Evolutionary conservation across 108 stramenopile species (phyloP).

Genomic region (Stephanodiscus triporus): DNA sequence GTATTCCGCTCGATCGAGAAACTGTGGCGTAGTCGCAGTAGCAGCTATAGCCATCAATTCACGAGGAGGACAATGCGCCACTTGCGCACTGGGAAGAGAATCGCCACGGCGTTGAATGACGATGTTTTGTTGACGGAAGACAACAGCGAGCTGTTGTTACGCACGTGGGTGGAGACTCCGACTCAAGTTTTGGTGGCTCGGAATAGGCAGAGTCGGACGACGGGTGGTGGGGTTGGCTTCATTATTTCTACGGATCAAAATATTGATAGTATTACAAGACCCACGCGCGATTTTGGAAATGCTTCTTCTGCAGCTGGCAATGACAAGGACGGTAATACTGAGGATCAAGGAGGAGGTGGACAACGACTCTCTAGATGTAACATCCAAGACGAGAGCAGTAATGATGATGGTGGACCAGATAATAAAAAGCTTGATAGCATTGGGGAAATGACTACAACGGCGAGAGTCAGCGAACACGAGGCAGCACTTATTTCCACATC

Average conservation of each 20-base stretch:
- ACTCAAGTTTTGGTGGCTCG: constrained; percentile 19
- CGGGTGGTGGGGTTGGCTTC: neutral
- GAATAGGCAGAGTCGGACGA: neutral
- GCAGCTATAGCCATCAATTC: constrained; percentile 9
- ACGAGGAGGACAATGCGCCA: constrained; percentile 33
- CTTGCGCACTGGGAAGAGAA: constrained; percentile 24
- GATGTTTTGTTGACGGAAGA: constrained; percentile 24
- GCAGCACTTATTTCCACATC: neutral
- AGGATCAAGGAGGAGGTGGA: too few relatives aligned
- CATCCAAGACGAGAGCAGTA: too few relatives aligned
- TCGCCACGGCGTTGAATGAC: constrained; percentile 30
- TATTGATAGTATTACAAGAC: neutral
- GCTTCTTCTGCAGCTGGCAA: too few relatives aligned
- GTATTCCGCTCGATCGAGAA: constrained; percentile 45
- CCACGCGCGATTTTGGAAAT: too few relatives aligned
- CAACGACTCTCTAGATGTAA: too few relatives aligned
- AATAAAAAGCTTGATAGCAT: too few relatives aligned
- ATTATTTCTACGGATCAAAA: neutral
- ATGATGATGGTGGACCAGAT: too few relatives aligned
- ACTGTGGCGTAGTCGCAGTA: constrained; percentile 20
- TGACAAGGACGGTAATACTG: too few relatives aligned
- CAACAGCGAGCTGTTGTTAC: constrained; percentile 17
- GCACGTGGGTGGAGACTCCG: constrained; percentile 49
- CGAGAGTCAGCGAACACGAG: neutral
- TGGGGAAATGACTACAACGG: too few relatives aligned